These are phyloP conservation scores for Hypholoma sublateritium DNA, from an alignment of 768 basidiomycete genomes.

Conservation along the genomic window DNA sequence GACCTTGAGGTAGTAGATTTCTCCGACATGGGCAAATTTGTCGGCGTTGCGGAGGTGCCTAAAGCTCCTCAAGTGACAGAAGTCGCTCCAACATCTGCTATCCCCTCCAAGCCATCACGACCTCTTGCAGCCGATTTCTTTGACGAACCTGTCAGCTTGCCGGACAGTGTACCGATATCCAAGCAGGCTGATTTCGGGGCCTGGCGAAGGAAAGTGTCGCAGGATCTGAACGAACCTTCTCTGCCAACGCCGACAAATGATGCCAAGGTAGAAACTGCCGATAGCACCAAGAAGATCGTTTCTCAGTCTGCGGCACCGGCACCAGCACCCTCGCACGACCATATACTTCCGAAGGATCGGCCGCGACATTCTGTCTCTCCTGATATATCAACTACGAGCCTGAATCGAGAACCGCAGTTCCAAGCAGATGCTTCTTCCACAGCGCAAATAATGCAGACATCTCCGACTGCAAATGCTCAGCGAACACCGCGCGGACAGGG, in stretches of 20 bases:
- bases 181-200: constrained; percentile 36
- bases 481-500: constrained; percentile 40
- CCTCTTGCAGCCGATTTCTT: constrained; percentile 75
- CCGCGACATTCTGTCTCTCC: neutral
- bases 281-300: constrained; percentile 16
- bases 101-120: constrained; percentile 33
- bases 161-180: constrained; percentile 13
- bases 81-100: constrained; percentile 13
- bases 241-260: constrained; percentile 4
- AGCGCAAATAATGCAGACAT: constrained; percentile 15
- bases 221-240: constrained; percentile 11
- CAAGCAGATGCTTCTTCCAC: constrained; percentile 19
- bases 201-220: constrained; percentile 45
- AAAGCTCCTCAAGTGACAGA: constrained; percentile 20
- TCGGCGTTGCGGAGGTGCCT: constrained; percentile 38
- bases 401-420: constrained; percentile 21
- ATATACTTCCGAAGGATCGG: constrained; percentile 8
- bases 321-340: constrained; percentile 1
- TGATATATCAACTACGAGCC: constrained; percentile 9
- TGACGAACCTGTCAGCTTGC: constrained; percentile 39
- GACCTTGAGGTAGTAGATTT: constrained; percentile 82
- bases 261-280: constrained; percentile 9
- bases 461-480: constrained; percentile 23
- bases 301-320: neutral
- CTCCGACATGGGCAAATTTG: constrained; percentile 70